phyloP scores from a whole-genome alignment of 176 grass and related monocot genomes.

The Carex cristatella region DNA sequence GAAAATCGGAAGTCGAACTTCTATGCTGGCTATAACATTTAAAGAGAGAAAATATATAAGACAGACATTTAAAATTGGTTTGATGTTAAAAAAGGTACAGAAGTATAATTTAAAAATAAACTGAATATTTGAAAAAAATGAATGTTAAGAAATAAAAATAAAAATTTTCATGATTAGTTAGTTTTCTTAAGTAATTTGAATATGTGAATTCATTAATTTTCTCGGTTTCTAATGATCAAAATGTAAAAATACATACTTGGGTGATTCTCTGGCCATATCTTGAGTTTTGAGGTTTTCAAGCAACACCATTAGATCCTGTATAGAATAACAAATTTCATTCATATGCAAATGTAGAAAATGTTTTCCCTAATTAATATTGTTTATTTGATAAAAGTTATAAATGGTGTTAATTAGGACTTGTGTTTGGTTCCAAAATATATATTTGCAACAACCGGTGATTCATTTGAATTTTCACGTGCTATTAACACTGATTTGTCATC shows the following conservation, averaged over 20 bases:
- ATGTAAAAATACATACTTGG: background rate
- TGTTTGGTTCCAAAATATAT: background rate
- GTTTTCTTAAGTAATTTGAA: background rate
- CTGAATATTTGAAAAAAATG: background rate
- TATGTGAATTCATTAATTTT: background rate
- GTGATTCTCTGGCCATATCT: background rate
- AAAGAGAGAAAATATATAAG: background rate
- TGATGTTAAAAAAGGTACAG: background rate
- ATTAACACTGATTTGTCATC: background rate
- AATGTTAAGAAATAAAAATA: background rate
- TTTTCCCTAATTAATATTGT: background rate
- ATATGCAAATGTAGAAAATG: background rate
- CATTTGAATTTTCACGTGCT: background rate
- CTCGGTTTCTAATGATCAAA: background rate
- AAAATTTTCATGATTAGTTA: background rate
- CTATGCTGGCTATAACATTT: background rate
- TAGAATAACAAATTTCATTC: background rate
- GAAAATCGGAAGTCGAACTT: background rate
- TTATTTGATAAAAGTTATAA: background rate
- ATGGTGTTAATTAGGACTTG: background rate
- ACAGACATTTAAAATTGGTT: background rate
- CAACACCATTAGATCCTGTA: background rate
- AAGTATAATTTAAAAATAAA: background rate
- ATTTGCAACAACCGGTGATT: background rate
- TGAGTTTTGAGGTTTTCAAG: conserved; percentile 1